phyloP scores from a whole-genome alignment of 1,139 yeast genomes.

The Kodamaea arcana region DNA sequence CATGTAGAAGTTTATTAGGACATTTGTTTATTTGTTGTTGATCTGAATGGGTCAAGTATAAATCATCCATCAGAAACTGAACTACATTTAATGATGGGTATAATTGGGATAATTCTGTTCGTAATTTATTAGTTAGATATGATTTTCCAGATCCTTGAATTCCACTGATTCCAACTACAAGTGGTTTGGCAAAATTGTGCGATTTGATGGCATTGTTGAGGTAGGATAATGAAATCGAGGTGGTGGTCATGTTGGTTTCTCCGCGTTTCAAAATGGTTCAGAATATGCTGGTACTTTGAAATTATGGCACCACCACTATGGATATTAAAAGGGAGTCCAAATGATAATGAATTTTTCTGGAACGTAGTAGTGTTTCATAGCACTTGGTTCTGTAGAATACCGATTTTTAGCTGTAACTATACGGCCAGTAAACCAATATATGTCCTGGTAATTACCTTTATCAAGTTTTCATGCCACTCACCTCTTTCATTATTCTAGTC shows the following conservation, averaged over 20 bases:
- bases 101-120: conserved; percentile 26
- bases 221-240: conserved; percentile 12
- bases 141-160: conserved; percentile 96
- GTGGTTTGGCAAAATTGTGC: conserved; percentile 32
- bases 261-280: background rate
- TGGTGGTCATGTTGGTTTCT: background rate
- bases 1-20: conserved; percentile 58
- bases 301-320: no score
- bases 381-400: no score
- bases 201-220: conserved; percentile 16
- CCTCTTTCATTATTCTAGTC: no score
- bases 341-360: no score
- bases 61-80: conserved; percentile 79
- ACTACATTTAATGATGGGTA: conserved; percentile 43
- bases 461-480: no score
- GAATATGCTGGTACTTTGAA: background rate
- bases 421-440: no score
- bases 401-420: no score
- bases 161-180: conserved; percentile 72
- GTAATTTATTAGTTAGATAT: conserved; percentile 50
- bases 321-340: no score
- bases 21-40: conserved; percentile 44
- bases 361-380: no score
- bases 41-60: conserved; percentile 63
- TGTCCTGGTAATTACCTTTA: no score